Evolutionary conservation across 495 filamentous ascomycete species (phyloP).

Genomic region (Niebla homalea): DNA sequence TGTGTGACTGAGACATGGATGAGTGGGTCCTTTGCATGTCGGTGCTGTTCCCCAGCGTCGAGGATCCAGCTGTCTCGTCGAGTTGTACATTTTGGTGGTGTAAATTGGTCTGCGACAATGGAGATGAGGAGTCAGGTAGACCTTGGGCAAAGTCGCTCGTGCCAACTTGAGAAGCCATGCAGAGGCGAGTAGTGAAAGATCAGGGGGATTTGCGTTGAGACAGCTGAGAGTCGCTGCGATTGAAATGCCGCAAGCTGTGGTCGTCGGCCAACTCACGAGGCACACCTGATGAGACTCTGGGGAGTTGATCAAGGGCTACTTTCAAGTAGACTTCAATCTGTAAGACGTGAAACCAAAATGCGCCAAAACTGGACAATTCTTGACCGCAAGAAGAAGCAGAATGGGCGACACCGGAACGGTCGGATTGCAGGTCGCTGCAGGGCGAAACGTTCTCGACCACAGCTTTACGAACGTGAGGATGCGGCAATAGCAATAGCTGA

Average conservation of each 20-base stretch:
- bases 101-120: conserved; percentile 6
- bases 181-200: not conserved
- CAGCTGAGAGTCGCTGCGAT: too few species aligned
- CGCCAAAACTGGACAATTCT: too few species aligned
- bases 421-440: too few species aligned
- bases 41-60: conserved; percentile 1
- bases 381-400: too few species aligned
- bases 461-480: too few species aligned
- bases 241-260: not conserved
- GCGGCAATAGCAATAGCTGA: too few species aligned
- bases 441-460: too few species aligned
- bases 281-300: not conserved
- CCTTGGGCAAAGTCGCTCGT: conserved; percentile 11
- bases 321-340: too few species aligned
- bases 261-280: not conserved
- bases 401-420: too few species aligned
- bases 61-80: conserved; percentile 6
- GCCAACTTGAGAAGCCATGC: conserved; percentile 7
- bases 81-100: conserved; percentile 1
- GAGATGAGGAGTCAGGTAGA: conserved; percentile 2
- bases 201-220: not conserved
- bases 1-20: conserved; percentile 36
- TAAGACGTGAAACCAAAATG: too few species aligned
- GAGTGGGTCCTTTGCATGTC: conserved; percentile 37
- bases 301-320: not conserved